Percentiles rank a stretch among this genome's conserved stretches.
Conservation (phyloP, 2,329 filamentous ascomycete species). For the Chalaropsis ovoidea region DNA sequence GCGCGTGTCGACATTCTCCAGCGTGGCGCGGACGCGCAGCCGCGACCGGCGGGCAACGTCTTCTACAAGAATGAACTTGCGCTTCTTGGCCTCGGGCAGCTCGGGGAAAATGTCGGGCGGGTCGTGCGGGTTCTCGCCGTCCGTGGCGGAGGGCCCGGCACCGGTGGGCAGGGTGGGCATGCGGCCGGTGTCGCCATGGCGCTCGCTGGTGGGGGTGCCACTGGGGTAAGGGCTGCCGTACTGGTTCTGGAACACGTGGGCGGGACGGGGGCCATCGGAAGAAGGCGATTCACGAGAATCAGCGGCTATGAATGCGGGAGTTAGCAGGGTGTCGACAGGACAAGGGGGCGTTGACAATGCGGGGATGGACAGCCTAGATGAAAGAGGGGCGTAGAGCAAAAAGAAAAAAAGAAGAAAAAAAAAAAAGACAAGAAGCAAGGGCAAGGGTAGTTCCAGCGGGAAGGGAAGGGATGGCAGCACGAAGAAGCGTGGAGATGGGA, state of each 20-base stretch:
- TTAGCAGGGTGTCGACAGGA: background rate
- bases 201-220: constrained; percentile 18
- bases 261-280: constrained; percentile 14
- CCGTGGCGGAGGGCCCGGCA: constrained; percentile 25
- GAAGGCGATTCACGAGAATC: constrained; percentile 22
- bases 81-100: constrained; percentile 78
- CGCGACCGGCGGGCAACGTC: constrained; percentile 72
- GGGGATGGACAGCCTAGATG: constrained; percentile 3
- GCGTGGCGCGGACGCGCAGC: constrained; percentile 78
- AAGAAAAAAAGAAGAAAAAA: background rate
- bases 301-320: background rate
- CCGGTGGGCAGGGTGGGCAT: background rate
- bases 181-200: constrained; percentile 3
- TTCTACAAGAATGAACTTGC: constrained; percentile 94
- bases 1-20: constrained; percentile 88
- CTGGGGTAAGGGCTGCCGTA: constrained; percentile 20
- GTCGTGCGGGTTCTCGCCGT: constrained; percentile 44
- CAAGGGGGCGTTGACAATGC: background rate
- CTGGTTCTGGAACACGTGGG: constrained; percentile 14
- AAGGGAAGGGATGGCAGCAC: constrained; percentile 6
- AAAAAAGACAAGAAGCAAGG: constrained; percentile 1
- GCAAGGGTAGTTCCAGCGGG: constrained; percentile 1
- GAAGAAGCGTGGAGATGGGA: constrained; percentile 16
- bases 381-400: background rate
- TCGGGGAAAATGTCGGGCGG: constrained; percentile 72